phyloP scores from a whole-genome alignment of 2,329 filamentous ascomycete species.

The Aquanectria penicillioides region DNA sequence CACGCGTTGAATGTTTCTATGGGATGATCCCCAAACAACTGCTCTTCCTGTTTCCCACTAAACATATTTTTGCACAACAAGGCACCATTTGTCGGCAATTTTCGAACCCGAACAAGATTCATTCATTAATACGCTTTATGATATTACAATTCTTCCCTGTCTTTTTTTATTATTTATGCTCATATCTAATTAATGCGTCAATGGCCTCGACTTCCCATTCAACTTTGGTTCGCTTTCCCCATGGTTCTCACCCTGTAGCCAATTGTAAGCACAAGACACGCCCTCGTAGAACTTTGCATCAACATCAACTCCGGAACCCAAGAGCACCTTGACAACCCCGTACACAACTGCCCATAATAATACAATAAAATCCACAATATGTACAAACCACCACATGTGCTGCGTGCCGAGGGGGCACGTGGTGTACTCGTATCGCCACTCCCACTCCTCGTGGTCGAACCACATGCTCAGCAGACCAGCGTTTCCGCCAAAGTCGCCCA shows the following conservation, averaged over 20 bases:
- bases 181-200: conserved; percentile 1
- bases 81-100: too few species aligned
- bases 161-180: conserved; percentile 8
- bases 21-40: too few species aligned
- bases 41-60: too few species aligned
- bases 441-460: conserved; percentile 78
- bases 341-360: conserved; percentile 46
- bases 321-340: conserved; percentile 37
- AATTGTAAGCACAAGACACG: conserved; percentile 27
- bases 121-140: too few species aligned
- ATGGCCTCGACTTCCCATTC: background rate
- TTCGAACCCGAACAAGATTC: too few species aligned
- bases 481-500: conserved; percentile 95
- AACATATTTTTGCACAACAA: too few species aligned
- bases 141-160: background rate
- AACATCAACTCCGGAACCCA: conserved; percentile 47
- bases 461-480: conserved; percentile 88
- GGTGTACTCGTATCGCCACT: conserved; percentile 85
- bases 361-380: conserved; percentile 73
- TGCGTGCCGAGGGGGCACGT: conserved; percentile 85
- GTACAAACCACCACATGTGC: conserved; percentile 93
- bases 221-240: background rate
- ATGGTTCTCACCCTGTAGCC: background rate
- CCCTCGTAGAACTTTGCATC: conserved; percentile 40
- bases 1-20: too few species aligned